Percentiles rank a stretch among this genome's conserved stretches.
phyloP scores from a whole-genome alignment of 495 filamentous ascomycete genomes.

The Apodospora peruviana region DNA sequence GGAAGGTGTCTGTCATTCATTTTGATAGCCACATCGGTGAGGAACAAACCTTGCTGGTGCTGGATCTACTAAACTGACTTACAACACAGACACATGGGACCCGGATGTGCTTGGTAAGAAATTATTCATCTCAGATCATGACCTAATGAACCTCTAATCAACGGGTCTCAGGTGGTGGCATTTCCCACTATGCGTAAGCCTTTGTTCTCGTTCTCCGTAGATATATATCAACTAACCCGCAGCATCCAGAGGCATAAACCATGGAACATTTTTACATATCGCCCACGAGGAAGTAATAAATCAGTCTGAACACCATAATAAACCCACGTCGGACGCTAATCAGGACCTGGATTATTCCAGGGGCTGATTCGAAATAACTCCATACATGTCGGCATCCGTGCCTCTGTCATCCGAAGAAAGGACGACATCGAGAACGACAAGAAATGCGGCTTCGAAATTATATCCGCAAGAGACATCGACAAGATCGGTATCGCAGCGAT shows the following conservation, averaged over 20 bases:
- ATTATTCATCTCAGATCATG: too few relatives aligned
- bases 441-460: conserved; percentile 73
- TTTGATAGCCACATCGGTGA: conserved; percentile 66
- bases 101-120: conserved; percentile 42
- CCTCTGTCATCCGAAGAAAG: conserved; percentile 58
- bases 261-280: conserved; percentile 63
- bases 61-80: not conserved
- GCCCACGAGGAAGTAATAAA: conserved; percentile 40
- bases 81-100: conserved; percentile 65
- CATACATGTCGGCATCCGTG: conserved; percentile 84
- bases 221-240: not conserved
- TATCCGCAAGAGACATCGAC: conserved; percentile 81
- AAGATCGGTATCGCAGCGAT: conserved; percentile 66
- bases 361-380: conserved; percentile 74
- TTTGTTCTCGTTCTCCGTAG: not conserved
- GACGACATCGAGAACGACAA: conserved; percentile 78
- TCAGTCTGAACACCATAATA: too few relatives aligned
- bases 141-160: too few relatives aligned
- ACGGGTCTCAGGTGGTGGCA: conserved; percentile 30
- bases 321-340: too few relatives aligned
- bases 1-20: conserved; percentile 63
- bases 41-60: not conserved
- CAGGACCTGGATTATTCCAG: too few relatives aligned
- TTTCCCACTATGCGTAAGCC: conserved; percentile 38
- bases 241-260: conserved; percentile 60